Base-by-base conservation (phyloP, 2,329 filamentous ascomycete genomes). In the Trichoderma hamatum region DNA sequence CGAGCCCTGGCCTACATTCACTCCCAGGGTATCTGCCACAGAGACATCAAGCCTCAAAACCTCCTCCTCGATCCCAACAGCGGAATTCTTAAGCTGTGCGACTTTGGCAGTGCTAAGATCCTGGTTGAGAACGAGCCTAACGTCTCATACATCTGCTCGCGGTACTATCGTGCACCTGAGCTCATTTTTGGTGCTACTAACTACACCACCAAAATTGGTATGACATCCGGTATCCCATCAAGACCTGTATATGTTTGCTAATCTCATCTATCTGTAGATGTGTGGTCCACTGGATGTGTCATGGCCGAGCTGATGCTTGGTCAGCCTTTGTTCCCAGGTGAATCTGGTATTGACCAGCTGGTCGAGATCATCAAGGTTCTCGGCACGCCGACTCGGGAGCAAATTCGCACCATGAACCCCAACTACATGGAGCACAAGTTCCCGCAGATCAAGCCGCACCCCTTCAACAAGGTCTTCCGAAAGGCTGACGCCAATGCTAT, bases 391-490 rank as follows among this genome's bases (percentile, higher is more conserved):
- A 98, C 96, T 43, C 89, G 96, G 73, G 96, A 99, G 80, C 96
- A 99, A 82, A 99, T 99, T 77, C 92, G 96, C 75, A 99, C 96
- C 73, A 99, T 99, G 96, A 99, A 99, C 82, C 96, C 96, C 70
- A 99, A 99, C 82, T 99, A 99, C 83, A 99, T 99, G 96, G 96
- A 99, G 84, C 96, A 99, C 85, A 98, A 98, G 84, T 99, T 99
- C 82, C 96, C 96, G 59, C 96, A 99, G 82, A 99, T 99, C 85
- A 99, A 99, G 85, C 96, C 96, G 69, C 96, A 99, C 78, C 96
- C 96, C 32, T 99, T 99, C 86, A 96, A 92, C 84, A 98, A 98
- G 88, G 96, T 99, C 68, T 98, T 99, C 88, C 91, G 96, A 75
- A 97, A 96, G 87, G 96, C 96, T 68, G 93, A 97, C 74, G 87